A percentile compares a stretch with the other conserved stretches of the same genome.
phyloP scores from a whole-genome alignment of 208 protist species.

The Crithidia bombi region DNA sequence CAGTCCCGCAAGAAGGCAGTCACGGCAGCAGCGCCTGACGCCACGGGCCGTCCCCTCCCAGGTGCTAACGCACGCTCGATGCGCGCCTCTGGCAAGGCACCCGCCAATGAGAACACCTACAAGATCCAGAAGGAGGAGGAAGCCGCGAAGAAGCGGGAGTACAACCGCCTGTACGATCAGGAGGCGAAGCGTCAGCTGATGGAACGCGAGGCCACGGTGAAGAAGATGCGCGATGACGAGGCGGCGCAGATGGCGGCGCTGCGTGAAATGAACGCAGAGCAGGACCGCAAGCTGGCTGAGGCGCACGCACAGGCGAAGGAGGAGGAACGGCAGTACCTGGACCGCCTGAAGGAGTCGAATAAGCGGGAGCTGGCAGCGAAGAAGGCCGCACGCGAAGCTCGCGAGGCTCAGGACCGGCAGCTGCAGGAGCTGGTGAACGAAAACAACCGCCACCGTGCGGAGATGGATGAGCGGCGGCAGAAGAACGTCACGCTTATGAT shows the following conservation, averaged over 20 bases:
- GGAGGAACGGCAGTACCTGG: slow-evolving; percentile 67
- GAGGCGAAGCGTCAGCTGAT: slow-evolving; percentile 72
- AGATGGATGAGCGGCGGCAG: slow-evolving; percentile 62
- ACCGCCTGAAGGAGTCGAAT: slow-evolving; percentile 68
- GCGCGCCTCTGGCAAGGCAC: slow-evolving; percentile 12
- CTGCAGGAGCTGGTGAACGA: slow-evolving; percentile 54
- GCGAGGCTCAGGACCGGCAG: slow-evolving; percentile 53
- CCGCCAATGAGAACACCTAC: slow-evolving; percentile 51
- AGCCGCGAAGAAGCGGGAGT: slow-evolving; percentile 65
- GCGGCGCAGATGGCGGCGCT: slow-evolving; percentile 54
- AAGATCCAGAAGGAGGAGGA: slow-evolving; percentile 59
- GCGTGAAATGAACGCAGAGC: slow-evolving; percentile 48
- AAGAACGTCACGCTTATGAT: slow-evolving; percentile 64
- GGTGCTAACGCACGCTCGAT: slow-evolving; percentile 58
- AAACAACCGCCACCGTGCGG: slow-evolving; percentile 55
- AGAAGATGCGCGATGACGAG: slow-evolving; percentile 53
- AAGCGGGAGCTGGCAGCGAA: slow-evolving; percentile 61
- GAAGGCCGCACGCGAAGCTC: slow-evolving; percentile 36
- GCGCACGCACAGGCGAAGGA: slow-evolving; percentile 41
- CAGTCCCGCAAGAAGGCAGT: slow-evolving; percentile 14
- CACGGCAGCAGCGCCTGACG: neutral
- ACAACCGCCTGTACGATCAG: slow-evolving; percentile 59
- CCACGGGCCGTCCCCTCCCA: slow-evolving; percentile 52
- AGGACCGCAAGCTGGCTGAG: slow-evolving; percentile 50
- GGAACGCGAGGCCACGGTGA: slow-evolving; percentile 54